These are phyloP conservation scores for Coemansia pectinata DNA, from an alignment of 192 early-diverging fungal species.

Conservation along the genomic window DNA sequence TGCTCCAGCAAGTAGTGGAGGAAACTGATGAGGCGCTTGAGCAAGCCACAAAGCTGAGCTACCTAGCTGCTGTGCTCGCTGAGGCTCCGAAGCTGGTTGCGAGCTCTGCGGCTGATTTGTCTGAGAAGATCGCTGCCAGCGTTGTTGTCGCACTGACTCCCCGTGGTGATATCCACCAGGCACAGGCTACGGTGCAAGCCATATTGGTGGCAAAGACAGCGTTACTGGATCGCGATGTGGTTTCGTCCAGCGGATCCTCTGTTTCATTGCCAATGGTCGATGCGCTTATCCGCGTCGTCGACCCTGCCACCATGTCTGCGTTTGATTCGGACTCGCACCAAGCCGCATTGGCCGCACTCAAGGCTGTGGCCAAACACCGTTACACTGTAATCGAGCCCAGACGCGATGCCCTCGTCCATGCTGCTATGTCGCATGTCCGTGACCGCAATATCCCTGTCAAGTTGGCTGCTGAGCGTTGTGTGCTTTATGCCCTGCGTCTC, in stretches of 20 bases:
- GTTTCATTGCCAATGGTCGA: constrained; percentile 1
- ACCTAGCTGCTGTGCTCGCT: constrained; percentile 69
- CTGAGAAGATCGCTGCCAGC: constrained; percentile 60
- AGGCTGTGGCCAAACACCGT: constrained; percentile 59
- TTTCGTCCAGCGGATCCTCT: background rate
- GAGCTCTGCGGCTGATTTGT: constrained; percentile 58
- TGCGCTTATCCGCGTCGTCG: constrained; percentile 29
- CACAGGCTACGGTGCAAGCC: constrained; percentile 28
- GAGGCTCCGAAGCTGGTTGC: constrained; percentile 55
- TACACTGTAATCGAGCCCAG: constrained; percentile 46
- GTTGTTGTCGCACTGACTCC: constrained; percentile 62
- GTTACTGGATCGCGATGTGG: constrained; percentile 12
- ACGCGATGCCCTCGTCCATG: constrained; percentile 60
- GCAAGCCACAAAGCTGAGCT: constrained; percentile 70
- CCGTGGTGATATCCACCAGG: constrained; percentile 32
- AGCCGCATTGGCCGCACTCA: constrained; percentile 58
- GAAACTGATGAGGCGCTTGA: constrained; percentile 23
- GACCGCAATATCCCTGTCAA: constrained; percentile 84
- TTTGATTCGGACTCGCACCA: constrained; percentile 53
- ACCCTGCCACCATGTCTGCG: constrained; percentile 15
- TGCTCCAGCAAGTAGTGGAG: constrained; percentile 22
- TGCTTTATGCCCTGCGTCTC: constrained; percentile 72
- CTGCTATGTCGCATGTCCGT: constrained; percentile 71
- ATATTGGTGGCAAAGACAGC: constrained; percentile 29
- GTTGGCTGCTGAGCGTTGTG: constrained; percentile 78